Percentiles rank a stretch among this genome's conserved stretches.
phyloP scores from a whole-genome alignment of 257 asterid genomes.

The Solanum peruvianum region DNA sequence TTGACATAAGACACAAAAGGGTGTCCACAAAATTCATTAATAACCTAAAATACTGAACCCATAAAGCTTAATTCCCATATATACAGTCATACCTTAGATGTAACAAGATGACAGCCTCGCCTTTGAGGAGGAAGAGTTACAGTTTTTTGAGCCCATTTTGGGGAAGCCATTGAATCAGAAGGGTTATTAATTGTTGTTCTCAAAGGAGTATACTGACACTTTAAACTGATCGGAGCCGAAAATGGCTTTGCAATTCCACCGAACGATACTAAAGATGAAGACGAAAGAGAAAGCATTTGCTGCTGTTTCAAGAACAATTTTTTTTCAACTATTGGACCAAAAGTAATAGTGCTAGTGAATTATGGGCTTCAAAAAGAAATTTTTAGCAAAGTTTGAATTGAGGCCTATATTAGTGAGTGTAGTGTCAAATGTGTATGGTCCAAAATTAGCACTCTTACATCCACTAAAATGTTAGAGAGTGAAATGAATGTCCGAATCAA shows the following conservation, averaged over 20 bases:
- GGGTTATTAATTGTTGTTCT: not conserved
- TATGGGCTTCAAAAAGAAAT: not conserved
- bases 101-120: constrained; percentile 75
- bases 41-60: not conserved
- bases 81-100: constrained; percentile 42
- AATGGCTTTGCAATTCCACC: not conserved
- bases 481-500: not conserved
- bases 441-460: not conserved
- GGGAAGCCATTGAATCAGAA: constrained; percentile 24
- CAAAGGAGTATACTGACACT: not conserved
- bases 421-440: not conserved
- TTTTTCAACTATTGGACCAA: not conserved
- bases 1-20: not conserved
- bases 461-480: not conserved
- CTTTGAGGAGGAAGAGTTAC: constrained; percentile 59
- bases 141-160: constrained; percentile 92
- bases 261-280: not conserved
- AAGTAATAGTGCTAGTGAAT: no score
- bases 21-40: not conserved
- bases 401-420: not conserved
- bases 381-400: not conserved
- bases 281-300: not conserved
- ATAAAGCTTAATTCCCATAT: not conserved
- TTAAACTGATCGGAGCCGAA: not conserved
- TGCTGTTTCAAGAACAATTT: not conserved